phyloP scores from a whole-genome alignment of 495 filamentous ascomycete species.

The Thozetella sp. region DNA sequence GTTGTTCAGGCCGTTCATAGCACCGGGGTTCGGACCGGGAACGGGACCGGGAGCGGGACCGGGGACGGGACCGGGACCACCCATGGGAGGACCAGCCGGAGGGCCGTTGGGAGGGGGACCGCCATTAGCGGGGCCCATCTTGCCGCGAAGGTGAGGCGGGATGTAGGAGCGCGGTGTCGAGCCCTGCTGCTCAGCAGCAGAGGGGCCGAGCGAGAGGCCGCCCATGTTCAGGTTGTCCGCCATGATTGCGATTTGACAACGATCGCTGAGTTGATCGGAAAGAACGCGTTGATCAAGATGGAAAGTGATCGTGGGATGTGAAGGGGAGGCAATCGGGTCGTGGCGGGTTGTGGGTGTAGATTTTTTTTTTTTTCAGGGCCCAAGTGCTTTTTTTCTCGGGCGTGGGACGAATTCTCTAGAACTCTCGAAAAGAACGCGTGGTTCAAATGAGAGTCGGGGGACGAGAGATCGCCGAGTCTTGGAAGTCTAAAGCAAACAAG shows the following conservation, averaged over 20 bases:
- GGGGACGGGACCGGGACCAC: conserved; percentile 21
- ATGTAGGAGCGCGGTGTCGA: conserved; percentile 77
- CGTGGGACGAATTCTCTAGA: conserved; percentile 14
- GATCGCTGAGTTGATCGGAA: neutral
- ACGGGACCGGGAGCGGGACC: conserved; percentile 26
- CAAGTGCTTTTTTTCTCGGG: conserved; percentile 12
- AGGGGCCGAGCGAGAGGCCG: conserved; percentile 72
- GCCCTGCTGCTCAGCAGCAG: conserved; percentile 65
- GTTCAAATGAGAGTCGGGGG: conserved; percentile 29
- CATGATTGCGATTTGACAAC: conserved; percentile 57
- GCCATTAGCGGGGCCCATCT: conserved; percentile 41
- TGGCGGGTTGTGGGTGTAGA: neutral
- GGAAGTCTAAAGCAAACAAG: conserved; percentile 36
- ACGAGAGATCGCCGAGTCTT: conserved; percentile 20
- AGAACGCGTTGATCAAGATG: neutral
- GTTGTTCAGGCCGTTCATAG: conserved; percentile 53
- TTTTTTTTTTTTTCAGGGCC: conserved; percentile 6
- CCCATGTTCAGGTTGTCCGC: conserved; percentile 95
- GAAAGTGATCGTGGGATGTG: neutral
- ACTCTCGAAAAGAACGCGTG: conserved; percentile 43
- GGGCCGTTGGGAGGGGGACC: conserved; percentile 30
- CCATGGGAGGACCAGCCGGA: conserved; percentile 24
- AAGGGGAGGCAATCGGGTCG: neutral
- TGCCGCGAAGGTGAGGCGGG: conserved; percentile 87
- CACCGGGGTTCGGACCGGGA: conserved; percentile 31